phyloP scores from a whole-genome alignment of 352 stramenopile genomes.

The Globisporangium mamillatum region DNA sequence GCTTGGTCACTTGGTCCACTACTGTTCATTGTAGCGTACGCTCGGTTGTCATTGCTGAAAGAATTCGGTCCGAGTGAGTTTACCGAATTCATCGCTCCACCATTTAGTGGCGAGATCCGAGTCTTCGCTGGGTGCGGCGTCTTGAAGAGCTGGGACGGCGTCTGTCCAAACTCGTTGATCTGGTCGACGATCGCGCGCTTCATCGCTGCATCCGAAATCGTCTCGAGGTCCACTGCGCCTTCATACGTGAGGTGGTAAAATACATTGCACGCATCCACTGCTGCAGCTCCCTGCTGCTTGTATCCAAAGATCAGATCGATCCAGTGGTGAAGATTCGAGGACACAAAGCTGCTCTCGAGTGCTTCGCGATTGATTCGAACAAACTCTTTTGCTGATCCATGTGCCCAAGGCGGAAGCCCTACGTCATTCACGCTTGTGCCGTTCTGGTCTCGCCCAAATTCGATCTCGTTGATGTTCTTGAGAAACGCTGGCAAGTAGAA shows the following conservation, averaged over 20 bases:
- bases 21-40: neutral
- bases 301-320: conserved; percentile 98
- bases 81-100: neutral
- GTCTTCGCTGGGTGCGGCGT: conserved; percentile 63
- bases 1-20: neutral
- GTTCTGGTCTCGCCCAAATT: conserved; percentile 90
- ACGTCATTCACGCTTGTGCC: conserved; percentile 90
- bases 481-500: conserved; percentile 96
- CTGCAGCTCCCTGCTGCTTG: conserved; percentile 93
- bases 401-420: conserved; percentile 92
- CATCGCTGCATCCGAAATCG: conserved; percentile 52
- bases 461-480: conserved; percentile 93
- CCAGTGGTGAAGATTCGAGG: conserved; percentile 95
- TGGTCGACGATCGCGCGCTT: conserved; percentile 91
- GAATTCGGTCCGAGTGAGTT: conserved; percentile 7
- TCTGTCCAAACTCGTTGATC: conserved; percentile 98
- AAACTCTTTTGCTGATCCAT: conserved; percentile 92
- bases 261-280: conserved; percentile 94
- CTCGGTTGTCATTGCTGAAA: neutral
- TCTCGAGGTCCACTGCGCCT: conserved; percentile 95
- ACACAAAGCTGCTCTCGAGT: conserved; percentile 95
- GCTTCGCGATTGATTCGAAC: conserved; percentile 93
- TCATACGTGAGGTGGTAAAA: conserved; percentile 99
- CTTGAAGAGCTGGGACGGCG: conserved; percentile 92
- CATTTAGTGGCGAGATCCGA: neutral